phyloP scores from a whole-genome alignment of 495 filamentous ascomycete species.

The Aspergillus carlsbadensis region DNA sequence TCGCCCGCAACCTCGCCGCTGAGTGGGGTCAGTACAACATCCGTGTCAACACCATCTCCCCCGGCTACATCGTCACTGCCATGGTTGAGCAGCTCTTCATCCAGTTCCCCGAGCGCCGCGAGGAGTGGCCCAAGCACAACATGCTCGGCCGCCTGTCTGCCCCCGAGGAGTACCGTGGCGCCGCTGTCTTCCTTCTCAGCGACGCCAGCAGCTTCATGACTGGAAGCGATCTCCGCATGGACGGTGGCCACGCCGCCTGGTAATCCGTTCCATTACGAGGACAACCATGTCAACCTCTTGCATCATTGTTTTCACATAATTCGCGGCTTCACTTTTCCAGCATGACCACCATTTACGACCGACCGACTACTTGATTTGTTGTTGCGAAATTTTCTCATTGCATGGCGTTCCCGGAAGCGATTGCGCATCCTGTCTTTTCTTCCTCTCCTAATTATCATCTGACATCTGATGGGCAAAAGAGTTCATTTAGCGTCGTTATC shows the following conservation, averaged over 20 bases:
- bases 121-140: conserved; percentile 82
- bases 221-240: conserved; percentile 74
- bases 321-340: not conserved
- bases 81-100: conserved; percentile 84
- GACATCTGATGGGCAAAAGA: conserved; percentile 6
- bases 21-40: conserved; percentile 89
- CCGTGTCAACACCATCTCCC: conserved; percentile 92
- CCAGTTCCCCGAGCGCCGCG: conserved; percentile 68
- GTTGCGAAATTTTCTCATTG: conserved; percentile 3
- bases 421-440: not conserved
- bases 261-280: too few species aligned
- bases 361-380: not conserved
- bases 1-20: conserved; percentile 78
- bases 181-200: conserved; percentile 80
- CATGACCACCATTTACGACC: not conserved
- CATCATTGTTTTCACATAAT: not conserved
- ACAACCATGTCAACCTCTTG: not conserved
- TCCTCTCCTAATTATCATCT: conserved; percentile 1
- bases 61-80: conserved; percentile 90
- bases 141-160: conserved; percentile 81
- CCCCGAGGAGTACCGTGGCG: conserved; percentile 78
- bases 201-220: conserved; percentile 90
- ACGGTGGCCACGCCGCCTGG: conserved; percentile 82
- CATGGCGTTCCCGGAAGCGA: conserved; percentile 8
- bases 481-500: conserved; percentile 9